phyloP scores from a whole-genome alignment of 1,284 basidiomycete species.

The Apiotrichum domesticum region DNA sequence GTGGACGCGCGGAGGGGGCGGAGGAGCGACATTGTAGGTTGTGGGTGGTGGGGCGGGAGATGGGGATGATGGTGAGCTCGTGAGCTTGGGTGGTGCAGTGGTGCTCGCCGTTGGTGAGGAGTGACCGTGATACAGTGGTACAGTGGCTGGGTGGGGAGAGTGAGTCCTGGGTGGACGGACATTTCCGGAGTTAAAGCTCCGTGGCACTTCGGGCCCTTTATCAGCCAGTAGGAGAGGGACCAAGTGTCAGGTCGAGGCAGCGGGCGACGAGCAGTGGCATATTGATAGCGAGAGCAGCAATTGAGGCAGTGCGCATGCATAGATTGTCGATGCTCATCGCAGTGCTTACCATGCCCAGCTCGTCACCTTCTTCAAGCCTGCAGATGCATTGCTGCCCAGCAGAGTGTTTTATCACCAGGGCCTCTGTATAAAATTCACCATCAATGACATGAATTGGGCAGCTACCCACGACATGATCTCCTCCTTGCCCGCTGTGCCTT shows the following conservation, averaged over 20 bases:
- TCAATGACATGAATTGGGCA: no score
- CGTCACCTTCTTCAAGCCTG: not conserved
- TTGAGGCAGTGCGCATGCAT: not conserved
- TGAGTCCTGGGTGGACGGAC: not conserved
- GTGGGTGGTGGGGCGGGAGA: not conserved
- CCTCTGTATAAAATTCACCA: no score
- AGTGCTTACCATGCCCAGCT: no score
- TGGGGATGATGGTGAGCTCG: not conserved
- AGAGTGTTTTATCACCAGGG: no score
- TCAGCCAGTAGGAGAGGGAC: not conserved
- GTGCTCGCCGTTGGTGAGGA: not conserved
- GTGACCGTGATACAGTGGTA: no score
- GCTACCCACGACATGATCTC: no score
- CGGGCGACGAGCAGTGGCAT: no score
- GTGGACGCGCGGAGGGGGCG: constrained; percentile 5
- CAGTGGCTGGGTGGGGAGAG: not conserved
- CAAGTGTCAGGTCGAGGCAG: not conserved
- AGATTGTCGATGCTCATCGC: no score
- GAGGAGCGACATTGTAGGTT: constrained; percentile 15
- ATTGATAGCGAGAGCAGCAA: no score
- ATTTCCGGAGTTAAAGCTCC: not conserved
- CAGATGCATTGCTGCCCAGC: not conserved
- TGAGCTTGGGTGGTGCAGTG: not conserved
- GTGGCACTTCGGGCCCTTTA: not conserved
- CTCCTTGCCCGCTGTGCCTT: not conserved